Base-by-base conservation (phyloP, 139 green algal species). In the Chlorella ohadii region DNA sequence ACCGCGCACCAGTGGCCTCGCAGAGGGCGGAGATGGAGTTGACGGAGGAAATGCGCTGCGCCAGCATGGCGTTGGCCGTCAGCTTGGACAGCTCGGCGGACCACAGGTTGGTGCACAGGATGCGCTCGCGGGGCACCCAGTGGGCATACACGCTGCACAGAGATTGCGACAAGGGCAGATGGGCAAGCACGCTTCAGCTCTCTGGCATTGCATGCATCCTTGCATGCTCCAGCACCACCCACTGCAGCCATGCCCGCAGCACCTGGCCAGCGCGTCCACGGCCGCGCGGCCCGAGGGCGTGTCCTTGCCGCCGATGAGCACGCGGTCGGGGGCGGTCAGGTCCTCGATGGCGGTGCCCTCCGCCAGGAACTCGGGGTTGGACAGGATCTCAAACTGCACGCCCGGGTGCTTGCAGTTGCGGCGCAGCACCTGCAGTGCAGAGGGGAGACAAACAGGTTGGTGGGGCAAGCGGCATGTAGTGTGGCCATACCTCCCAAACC, bases 21-120 rank as follows among this genome's bases (percentile, higher is more conserved):
- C 97, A 99, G 12, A 99, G 91, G 0, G 97, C 97, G 23, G 94
- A 98, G 83, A 99, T 99, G 82, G 97, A 91, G 91, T 99, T 99
- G 87, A 99, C 94, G 74, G 97, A 99, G 31, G 94, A 98, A 78
- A 99, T 99, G 82, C 97, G 92, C 92, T 99, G 97, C 16, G 97
- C 97, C 71, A 98, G 93, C 86, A 99, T 98, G 59, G 97, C 97
- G 83, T 99, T 99, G 84, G 97, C 97, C 4, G 96, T 97, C 23
- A 99, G 91, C 95, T 99, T 99, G 59, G 97, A 96, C 55, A 99
- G 94, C 94, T 99, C 97, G 7, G 97, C 97, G 34, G 93, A 96
- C 96, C 96, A 99, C 78, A 99, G 92, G 92, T 99, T 99, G 84
- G 96, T 92, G 55, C 88, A 94, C 77, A 99, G 91, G 78, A 99